Evolutionary conservation across 345 rosid species (phyloP).

Genomic region (Trapa bicornis): DNA sequence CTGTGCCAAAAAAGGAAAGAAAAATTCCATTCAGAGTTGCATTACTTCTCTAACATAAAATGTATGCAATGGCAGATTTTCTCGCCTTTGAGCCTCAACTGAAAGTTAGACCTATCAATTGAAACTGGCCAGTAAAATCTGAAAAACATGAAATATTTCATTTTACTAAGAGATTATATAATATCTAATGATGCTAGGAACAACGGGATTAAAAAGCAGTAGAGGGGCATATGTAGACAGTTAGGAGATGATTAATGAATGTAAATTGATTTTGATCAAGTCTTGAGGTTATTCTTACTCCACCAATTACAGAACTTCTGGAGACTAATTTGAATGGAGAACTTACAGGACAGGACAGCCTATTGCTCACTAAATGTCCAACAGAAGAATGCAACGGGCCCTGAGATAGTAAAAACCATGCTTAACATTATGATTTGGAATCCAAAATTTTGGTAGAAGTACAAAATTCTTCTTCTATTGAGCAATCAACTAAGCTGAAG

Average conservation of each 20-base stretch:
- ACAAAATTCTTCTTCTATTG: not conserved
- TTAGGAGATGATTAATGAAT: not conserved
- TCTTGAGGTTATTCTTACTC: not conserved
- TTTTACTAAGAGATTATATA: not conserved
- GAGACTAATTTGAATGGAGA: not conserved
- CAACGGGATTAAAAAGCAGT: not conserved
- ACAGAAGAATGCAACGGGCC: too few relatives aligned
- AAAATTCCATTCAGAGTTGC: not conserved
- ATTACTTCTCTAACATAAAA: not conserved
- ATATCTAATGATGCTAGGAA: not conserved
- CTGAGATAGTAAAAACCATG: too few relatives aligned
- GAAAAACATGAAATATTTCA: not conserved
- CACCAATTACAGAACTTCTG: not conserved
- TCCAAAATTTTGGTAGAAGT: not conserved
- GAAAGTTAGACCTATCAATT: not conserved
- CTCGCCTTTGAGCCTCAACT: not conserved
- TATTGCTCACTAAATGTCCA: too few relatives aligned
- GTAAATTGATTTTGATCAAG: not conserved
- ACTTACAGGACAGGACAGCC: too few relatives aligned
- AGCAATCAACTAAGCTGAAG: not conserved
- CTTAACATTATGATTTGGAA: not conserved
- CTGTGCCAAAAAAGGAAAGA: too few relatives aligned
- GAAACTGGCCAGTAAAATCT: not conserved
- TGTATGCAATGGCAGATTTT: not conserved
- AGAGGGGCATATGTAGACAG: not conserved